Evolutionary conservation across 2,329 filamentous ascomycete genomes (phyloP).

Genomic region (Penicillium sp.): DNA sequence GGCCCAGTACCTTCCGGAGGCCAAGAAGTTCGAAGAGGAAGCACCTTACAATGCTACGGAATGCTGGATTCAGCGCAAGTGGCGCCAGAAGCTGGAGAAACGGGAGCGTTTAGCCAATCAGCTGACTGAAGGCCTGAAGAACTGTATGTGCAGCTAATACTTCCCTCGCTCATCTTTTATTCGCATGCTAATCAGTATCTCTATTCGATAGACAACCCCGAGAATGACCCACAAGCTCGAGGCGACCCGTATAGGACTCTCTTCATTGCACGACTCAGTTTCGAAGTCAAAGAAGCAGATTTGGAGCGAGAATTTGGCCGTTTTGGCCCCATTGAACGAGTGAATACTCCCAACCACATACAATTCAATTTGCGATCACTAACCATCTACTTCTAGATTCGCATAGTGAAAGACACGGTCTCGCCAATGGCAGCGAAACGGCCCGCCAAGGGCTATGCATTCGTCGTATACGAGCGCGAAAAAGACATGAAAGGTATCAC

Average conservation of each 20-base stretch:
- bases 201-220: constrained; percentile 69
- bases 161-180: background rate
- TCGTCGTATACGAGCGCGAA: constrained; percentile 95
- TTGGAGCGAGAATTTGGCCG: constrained; percentile 91
- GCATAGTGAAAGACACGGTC: constrained; percentile 75
- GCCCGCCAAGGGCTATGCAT: constrained; percentile 87
- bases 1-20: constrained; percentile 72
- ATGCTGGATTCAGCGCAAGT: constrained; percentile 87
- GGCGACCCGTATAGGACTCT: constrained; percentile 95
- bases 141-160: constrained; percentile 57
- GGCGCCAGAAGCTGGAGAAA: constrained; percentile 82
- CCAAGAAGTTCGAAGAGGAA: constrained; percentile 77
- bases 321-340: constrained; percentile 91
- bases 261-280: constrained; percentile 87
- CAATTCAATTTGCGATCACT: constrained; percentile 19
- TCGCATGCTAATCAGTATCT: constrained; percentile 9
- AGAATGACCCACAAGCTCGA: constrained; percentile 82
- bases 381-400: constrained; percentile 63
- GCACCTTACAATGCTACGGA: constrained; percentile 81
- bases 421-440: constrained; percentile 77
- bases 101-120: constrained; percentile 68
- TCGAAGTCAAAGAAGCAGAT: constrained; percentile 86
- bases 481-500: constrained; percentile 96
- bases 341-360: constrained; percentile 49
- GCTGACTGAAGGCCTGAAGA: constrained; percentile 65